phyloP scores from a whole-genome alignment of 2,329 filamentous ascomycete genomes.

The Periglandula ipomoeae region DNA sequence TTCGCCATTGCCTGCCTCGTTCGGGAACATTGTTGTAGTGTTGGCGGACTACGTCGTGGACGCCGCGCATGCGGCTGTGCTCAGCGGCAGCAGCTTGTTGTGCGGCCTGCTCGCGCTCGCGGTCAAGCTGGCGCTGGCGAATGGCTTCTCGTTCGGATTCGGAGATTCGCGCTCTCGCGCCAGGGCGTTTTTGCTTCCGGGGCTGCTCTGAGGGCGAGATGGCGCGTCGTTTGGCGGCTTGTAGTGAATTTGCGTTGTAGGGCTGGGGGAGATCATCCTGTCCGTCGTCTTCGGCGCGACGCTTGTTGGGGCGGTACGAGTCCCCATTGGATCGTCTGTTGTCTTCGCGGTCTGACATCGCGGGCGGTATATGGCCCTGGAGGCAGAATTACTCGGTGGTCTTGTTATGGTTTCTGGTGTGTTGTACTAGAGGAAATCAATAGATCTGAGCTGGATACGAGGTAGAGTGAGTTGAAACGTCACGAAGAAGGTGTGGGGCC shows the following conservation, averaged over 20 bases:
- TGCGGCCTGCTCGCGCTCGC: slow-evolving; percentile 34
- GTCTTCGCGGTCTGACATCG: not conserved
- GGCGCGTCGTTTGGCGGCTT: slow-evolving; percentile 49
- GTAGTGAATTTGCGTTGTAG: slow-evolving; percentile 50
- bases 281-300: slow-evolving; percentile 24
- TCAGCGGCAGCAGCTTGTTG: slow-evolving; percentile 27
- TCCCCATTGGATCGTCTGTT: not conserved
- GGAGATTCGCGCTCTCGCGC: slow-evolving; percentile 56
- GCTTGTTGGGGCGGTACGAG: slow-evolving; percentile 16
- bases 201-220: slow-evolving; percentile 46
- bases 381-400: not conserved
- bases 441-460: too few species aligned
- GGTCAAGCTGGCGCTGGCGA: slow-evolving; percentile 51
- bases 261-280: slow-evolving; percentile 45
- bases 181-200: slow-evolving; percentile 61
- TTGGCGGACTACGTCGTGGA: slow-evolving; percentile 77
- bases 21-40: slow-evolving; percentile 97
- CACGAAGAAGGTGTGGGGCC: not conserved
- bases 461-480: not conserved
- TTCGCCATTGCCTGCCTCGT: slow-evolving; percentile 87
- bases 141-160: slow-evolving; percentile 59
- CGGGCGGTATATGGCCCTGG: not conserved
- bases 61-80: slow-evolving; percentile 38
- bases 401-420: not conserved
- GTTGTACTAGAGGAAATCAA: not conserved